Base-by-base conservation (phyloP, 768 basidiomycete genomes). In the Pisolithus microcarpus region DNA sequence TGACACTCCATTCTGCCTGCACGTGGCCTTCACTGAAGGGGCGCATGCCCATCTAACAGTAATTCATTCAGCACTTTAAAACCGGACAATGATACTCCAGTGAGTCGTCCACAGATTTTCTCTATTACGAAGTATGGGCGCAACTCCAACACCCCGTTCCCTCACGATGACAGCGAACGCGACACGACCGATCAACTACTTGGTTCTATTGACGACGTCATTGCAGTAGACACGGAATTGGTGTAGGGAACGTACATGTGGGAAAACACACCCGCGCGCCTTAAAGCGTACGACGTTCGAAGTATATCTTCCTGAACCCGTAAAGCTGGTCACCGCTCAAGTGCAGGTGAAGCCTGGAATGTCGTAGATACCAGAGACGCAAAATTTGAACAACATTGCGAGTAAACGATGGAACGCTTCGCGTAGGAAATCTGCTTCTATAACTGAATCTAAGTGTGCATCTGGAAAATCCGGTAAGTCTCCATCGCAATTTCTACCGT, bases 21-120 rank as follows among this genome's bases (percentile, higher is more conserved):
- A 58, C 63, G 80, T 73, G 42, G 18, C 46, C 15, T 23, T 43
- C 34, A 21, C 15, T 11, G 31, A 21, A 13, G 5, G 39, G 34
- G 26, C 9, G 38, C 11, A 7, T 24, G 30, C 26, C 26, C 5
- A 26, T 26, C 26, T 6, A 26, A 26, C 5, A 26, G 26, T 1
- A 44, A 34, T 54, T 43, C 28, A 28, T 53, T 54, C 67, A 95
- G 94, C 95, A 53, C 73, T 94, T 47, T 81, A 88, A 70, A 94
- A 97, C 63, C 73, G 84, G 52, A 98, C 95, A 31, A 87, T 96
- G 77, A 99, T 94, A 9, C 80, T 95, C 53, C 82, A 91, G 90
- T 91, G 64, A 66, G 87, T 73, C 45, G 30, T 49, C 51, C 52
- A 44, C 48, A 38, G 40, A 26, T 31, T 16, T 11, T 31, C 9